Base-by-base conservation (phyloP, 495 filamentous ascomycete genomes). In the Hyaloscypha variabilis region DNA sequence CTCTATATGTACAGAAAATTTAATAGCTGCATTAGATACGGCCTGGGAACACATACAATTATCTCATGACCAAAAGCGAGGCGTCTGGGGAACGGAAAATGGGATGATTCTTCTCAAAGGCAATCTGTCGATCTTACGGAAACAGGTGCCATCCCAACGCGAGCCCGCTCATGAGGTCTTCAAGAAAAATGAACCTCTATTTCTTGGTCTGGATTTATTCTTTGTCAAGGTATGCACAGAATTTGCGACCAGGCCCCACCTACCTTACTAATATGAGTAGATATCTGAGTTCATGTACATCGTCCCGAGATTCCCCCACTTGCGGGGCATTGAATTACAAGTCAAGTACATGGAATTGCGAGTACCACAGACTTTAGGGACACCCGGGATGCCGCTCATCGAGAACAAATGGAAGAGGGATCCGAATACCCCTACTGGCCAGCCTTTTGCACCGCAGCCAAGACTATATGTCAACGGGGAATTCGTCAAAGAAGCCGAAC, bases 241-340 rank as follows among this genome's bases (percentile, higher is more conserved):
- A 21, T 25, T 29, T 53, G 3, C n/a, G 14, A 21, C 63, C 0
- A 6, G 59, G 25, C n/a, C 36, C 6, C 1, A 11, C 60, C 19
- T 36, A n/a, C 21, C 28, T 68, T 70, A 71, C 21, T 55, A 63
- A 31, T 55, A 2, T 26, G 31, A 10, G 28, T 64, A 90, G 86
- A 83, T 90, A 57, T 88, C 88, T 58, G 90, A 93, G 72, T 91
- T 93, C 74, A 85, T 90, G 81, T 86, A 84, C 69, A 84, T 90
- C 39, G 83, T 91, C 31, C 88, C 89, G 19, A 86, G 86, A 66
- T 83, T 90, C 61, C 85, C 85, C 53, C 90, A 93, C 73, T 82
- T 93, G 23, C 82, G 84, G 30, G 83, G 85, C 60, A 54, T 93
- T 50, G 81, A 84, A 56, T 77, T 91, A 50, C 73, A 77, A 3